Base-by-base conservation (phyloP, 306 rosid species). In the Trichosanthes truncata region DNA sequence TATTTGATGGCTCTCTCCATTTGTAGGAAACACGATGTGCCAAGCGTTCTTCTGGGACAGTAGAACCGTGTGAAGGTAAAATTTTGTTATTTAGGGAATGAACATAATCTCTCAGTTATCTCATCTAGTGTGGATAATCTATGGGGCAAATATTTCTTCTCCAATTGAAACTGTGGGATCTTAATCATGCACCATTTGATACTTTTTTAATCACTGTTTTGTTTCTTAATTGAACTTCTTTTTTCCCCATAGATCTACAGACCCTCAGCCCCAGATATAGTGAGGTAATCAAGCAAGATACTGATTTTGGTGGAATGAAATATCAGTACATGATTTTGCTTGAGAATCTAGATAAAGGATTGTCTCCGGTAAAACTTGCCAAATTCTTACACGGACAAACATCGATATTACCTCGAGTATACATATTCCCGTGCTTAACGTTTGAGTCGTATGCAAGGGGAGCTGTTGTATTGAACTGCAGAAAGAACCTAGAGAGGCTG, bases 281-380 rank as follows among this genome's bases (percentile, higher is more conserved):
- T 66, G 80, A 78, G 71, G 45, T 38, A 21, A 78, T 43, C n/a
- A 74, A 60, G 69, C 61, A 13, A 52, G 98, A 92, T 63, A 74
- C 15, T 1, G 89, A 84, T 83, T 45, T 89, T 38, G 89, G 88
- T 74, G 94, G 92, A 41, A 78, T 49, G 38, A 79, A 68, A 60
- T 83, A 66, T 3, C 46, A 72, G 26, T 87, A 77, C 59, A 66
- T 89, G 90, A 82, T 94, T 51, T 65, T 91, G 78, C 36, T 94
- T 48, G 97, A 85, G 36, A 94, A 94, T 86, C 84, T 94, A 10
- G 94, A 89, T 77, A 92, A 79, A 74, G 86, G 79, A 6, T 48
- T 85, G 40, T 74, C 86, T 62, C 86, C 93, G 23, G 72, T 53
- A 66, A 80, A 84, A 21, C 61, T 92, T 26, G 80, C 57, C 57